Base-by-base conservation (phyloP, 345 rosid species). In the Dovyalis caffra region DNA sequence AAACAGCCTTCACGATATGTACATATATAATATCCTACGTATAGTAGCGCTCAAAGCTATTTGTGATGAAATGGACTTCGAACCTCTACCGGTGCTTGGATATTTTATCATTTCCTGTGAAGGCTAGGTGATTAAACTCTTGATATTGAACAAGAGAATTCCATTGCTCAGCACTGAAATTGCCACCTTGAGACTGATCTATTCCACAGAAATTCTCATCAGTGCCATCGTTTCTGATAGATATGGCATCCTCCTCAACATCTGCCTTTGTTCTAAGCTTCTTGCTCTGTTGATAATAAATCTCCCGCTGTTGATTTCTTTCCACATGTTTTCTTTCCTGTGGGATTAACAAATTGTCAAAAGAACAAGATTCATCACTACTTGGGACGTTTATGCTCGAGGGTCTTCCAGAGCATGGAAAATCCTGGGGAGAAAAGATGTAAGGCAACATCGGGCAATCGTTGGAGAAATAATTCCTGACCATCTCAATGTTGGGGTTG, bases 391-490 rank as follows among this genome's bases (percentile, higher is more conserved):
- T 82, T 20, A 77, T 58, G 76, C 71, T 77, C 26, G 86, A 75
- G 20, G 69, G 70, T 31, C 76, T 64, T 15, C 67, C 79, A 0
- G 47, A 58, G 74, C 62, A 70, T 18, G 82, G 66, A 74, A 75
- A 64, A 18, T 74, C 81, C 51, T 74, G 85, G 47, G 89, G 78
- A 58, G 80, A 83, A 47, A 80, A 83, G 23, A 82, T 76, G 69
- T 78, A 80, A 18, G 87, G 87, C 38, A 84, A 66, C 87, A 84
- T 76, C 0, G 84, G 83, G 64, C 60, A 82, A 33, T 81, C 87
- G 21, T 73, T 79, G 82, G 75, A 77, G 10, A 75, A 15, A 43
- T 72, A 79, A 53, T 56, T 72, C 43, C 70, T 72, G 23, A 67
- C 35, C 33, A 69, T 76, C 34, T 82, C 86, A 40, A 37, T 28